phyloP scores from a whole-genome alignment of 2,329 filamentous ascomycete genomes.

The Madurella fahalii region DNA sequence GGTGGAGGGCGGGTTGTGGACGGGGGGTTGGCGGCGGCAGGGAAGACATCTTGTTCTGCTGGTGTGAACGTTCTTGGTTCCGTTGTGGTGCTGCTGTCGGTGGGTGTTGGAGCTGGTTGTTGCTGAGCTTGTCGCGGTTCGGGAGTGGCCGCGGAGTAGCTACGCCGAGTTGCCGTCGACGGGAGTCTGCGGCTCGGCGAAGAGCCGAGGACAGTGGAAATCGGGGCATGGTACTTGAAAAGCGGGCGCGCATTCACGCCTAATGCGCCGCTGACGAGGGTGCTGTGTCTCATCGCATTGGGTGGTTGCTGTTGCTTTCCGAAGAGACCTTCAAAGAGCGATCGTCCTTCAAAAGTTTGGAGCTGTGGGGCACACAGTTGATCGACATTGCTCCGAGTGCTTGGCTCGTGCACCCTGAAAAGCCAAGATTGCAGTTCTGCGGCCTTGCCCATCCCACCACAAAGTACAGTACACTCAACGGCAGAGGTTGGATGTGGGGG shows the following conservation, averaged over 20 bases:
- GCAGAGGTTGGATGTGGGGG: no score
- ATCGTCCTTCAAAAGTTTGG: no score
- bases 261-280: conserved; percentile 8
- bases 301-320: neutral
- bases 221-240: neutral
- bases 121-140: neutral
- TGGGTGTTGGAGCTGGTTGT: neutral
- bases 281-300: conserved; percentile 14
- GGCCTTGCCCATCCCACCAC: no score
- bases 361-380: no score
- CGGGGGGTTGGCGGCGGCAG: conserved; percentile 58
- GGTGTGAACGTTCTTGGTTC: conserved; percentile 1
- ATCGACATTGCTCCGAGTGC: no score
- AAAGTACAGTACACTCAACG: no score
- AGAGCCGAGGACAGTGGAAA: neutral
- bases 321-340: neutral
- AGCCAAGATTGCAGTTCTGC: no score
- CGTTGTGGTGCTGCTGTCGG: neutral
- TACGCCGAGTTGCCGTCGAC: neutral
- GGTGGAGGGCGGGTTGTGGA: conserved; percentile 67
- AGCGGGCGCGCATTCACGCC: conserved; percentile 5
- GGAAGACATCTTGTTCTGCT: neutral
- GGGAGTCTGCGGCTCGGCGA: neutral
- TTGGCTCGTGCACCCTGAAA: no score
- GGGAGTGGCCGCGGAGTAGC: conserved; percentile 4